Conservation (phyloP, 2,329 filamentous ascomycete species). For the Zopfia rhizophila region DNA sequence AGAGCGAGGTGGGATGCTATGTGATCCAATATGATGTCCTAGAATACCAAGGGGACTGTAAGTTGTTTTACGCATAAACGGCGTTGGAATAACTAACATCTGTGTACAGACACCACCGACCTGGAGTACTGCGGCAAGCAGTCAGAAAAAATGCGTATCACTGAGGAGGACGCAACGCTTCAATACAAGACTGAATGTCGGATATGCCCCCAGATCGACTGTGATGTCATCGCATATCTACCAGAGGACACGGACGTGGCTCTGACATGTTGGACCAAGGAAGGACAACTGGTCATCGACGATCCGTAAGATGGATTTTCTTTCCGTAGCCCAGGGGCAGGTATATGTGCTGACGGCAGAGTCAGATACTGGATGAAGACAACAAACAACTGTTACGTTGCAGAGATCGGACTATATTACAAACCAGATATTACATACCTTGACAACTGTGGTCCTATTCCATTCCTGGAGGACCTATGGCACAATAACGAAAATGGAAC, state of each 20-base stretch:
- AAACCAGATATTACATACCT: conserved; percentile 37
- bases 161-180: conserved; percentile 32
- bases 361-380: conserved; percentile 41
- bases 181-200: conserved; percentile 43
- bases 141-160: conserved; percentile 38
- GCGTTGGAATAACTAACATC: conserved; percentile 1
- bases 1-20: conserved; percentile 39
- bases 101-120: conserved; percentile 28
- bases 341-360: conserved; percentile 1
- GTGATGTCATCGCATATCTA: conserved; percentile 35
- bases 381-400: conserved; percentile 45
- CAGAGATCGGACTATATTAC: conserved; percentile 34
- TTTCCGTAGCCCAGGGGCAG: neutral
- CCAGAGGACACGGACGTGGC: conserved; percentile 38
- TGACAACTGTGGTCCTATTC: conserved; percentile 41
- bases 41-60: conserved; percentile 40
- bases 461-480: conserved; percentile 30
- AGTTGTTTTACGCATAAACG: conserved; percentile 1
- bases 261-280: conserved; percentile 40
- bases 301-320: conserved; percentile 32
- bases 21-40: conserved; percentile 41
- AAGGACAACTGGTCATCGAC: conserved; percentile 38
- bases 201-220: conserved; percentile 32
- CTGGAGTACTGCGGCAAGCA: conserved; percentile 38
- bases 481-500: conserved; percentile 38